These are phyloP conservation scores for Trametes sp. DNA, from an alignment of 1,284 basidiomycete species.

Conservation along the genomic window DNA sequence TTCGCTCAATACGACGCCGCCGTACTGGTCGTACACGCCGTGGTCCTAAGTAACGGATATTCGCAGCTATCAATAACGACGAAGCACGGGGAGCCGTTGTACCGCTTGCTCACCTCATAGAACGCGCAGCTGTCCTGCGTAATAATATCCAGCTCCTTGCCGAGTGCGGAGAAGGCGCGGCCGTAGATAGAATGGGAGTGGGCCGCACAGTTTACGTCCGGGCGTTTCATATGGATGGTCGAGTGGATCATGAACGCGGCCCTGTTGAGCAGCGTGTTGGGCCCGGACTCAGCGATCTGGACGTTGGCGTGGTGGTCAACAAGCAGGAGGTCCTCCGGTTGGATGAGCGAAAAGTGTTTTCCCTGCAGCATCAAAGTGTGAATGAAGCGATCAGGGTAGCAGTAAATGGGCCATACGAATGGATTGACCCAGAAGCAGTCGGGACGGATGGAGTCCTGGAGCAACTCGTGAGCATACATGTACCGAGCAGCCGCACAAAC, in stretches of 20 bases:
- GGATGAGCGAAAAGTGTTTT: conserved; percentile 54
- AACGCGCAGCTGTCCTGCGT: conserved; percentile 48
- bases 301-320: conserved; percentile 59
- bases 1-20: conserved; percentile 65
- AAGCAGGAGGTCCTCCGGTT: conserved; percentile 54
- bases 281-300: conserved; percentile 49
- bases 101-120: conserved; percentile 10
- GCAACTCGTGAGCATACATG: conserved; percentile 23
- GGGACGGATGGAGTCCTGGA: conserved; percentile 54
- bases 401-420: conserved; percentile 40
- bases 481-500: background rate
- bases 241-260: conserved; percentile 62
- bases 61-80: background rate
- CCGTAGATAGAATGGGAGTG: conserved; percentile 71
- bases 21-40: conserved; percentile 29
- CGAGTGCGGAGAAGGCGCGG: conserved; percentile 68
- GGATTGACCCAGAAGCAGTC: conserved; percentile 67
- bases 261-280: conserved; percentile 50
- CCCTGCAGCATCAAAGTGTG: conserved; percentile 41
- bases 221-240: conserved; percentile 64
- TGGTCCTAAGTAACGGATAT: background rate
- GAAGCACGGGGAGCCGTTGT: background rate
- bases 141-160: conserved; percentile 60
- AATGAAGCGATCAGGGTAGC: background rate
- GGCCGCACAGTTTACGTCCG: conserved; percentile 68